Percentiles rank a stretch among this genome's conserved stretches.
phyloP scores from a whole-genome alignment of 1,139 yeast species.

The Yamadazyma dushanensis region DNA sequence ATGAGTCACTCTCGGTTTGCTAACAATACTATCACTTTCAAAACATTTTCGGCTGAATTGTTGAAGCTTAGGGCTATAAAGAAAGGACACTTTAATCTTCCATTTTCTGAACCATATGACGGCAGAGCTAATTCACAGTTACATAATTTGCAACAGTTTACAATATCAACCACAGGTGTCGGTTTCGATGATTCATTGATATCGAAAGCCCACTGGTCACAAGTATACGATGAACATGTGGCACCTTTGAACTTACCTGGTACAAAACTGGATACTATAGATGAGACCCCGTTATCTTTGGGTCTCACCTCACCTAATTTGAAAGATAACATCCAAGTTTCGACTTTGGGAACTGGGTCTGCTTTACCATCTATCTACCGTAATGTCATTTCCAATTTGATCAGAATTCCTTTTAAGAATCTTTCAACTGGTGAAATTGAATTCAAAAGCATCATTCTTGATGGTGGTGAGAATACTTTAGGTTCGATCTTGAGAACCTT shows the following conservation, averaged over 20 bases:
- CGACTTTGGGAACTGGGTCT: conserved; percentile 91
- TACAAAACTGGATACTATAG: conserved; percentile 20
- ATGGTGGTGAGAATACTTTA: conserved; percentile 92
- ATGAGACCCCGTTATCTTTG: conserved; percentile 23
- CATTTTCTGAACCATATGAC: conserved; percentile 28
- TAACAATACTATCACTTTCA: conserved; percentile 60
- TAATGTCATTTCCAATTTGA: conserved; percentile 77
- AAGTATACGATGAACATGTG: conserved; percentile 44
- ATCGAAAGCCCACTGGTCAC: conserved; percentile 35
- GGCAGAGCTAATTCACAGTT: conserved; percentile 20
- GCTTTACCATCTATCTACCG: conserved; percentile 85
- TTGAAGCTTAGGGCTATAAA: conserved; percentile 59
- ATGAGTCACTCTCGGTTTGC: conserved; percentile 69
- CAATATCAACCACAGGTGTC: conserved; percentile 24
- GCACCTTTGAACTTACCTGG: conserved; percentile 23
- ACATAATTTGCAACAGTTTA: conserved; percentile 34
- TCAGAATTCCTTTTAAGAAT: conserved; percentile 60
- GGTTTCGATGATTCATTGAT: conserved; percentile 21
- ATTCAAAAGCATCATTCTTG: conserved; percentile 59
- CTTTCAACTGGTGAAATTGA: conserved; percentile 24
- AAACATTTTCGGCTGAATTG: conserved; percentile 52
- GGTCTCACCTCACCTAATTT: conserved; percentile 18
- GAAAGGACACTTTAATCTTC: conserved; percentile 52
- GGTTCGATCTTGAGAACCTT: conserved; percentile 70
- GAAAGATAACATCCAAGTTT: conserved; percentile 62